These are phyloP conservation scores for Tricladium varicosporioides DNA, from an alignment of 2,329 filamentous ascomycete genomes.

Conservation along the genomic window DNA sequence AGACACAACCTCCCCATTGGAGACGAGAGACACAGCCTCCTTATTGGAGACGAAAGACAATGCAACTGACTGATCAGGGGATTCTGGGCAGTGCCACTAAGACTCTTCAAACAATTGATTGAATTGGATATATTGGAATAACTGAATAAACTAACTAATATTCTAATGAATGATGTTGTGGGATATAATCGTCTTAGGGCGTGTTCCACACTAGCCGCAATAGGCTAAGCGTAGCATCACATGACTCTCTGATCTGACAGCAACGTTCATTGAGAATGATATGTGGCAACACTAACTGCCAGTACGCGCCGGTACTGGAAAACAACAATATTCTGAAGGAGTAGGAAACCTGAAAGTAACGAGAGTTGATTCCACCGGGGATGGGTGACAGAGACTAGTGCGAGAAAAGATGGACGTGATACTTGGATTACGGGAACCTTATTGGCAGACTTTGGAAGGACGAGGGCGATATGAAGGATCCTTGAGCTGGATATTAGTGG, in stretches of 20 bases:
- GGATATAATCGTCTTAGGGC: no score
- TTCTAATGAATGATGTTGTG: no score
- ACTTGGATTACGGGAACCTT: constrained; percentile 3
- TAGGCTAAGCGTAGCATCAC: no score
- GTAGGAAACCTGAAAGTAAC: constrained; percentile 4
- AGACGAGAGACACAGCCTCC: no score
- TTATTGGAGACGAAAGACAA: no score
- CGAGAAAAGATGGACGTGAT: constrained; percentile 5
- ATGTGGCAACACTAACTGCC: neutral
- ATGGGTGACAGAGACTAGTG: constrained; percentile 10
- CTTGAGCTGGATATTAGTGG: constrained; percentile 2
- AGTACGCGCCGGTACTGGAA: constrained; percentile 4
- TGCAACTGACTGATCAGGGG: no score
- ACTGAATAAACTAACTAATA: no score
- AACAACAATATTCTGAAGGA: constrained; percentile 6
- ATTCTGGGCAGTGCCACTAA: no score
- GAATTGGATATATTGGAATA: no score
- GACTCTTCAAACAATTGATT: no score
- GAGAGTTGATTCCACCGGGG: constrained; percentile 11
- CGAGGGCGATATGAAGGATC: constrained; percentile 7
- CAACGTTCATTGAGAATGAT: neutral
- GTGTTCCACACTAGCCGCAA: no score
- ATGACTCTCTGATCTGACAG: neutral
- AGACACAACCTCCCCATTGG: constrained; percentile 1
- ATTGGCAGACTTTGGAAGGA: constrained; percentile 8